A percentile compares a stretch with the other conserved stretches of the same genome.
Conservation (phyloP, 192 early-diverging fungal genomes). For the Linnemannia zychae region DNA sequence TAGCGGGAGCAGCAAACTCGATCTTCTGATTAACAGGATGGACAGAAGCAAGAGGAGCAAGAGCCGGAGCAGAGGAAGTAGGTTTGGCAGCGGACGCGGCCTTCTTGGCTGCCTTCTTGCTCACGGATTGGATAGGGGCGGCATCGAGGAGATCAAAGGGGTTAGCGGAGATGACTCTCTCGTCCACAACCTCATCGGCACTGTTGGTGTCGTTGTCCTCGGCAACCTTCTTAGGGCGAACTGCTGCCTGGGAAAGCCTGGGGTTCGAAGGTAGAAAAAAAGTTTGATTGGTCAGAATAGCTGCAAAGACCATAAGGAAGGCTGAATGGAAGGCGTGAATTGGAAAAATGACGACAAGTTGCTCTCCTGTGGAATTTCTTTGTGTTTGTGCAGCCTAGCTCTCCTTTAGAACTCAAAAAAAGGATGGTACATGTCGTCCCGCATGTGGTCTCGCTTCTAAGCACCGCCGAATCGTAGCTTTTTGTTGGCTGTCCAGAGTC, state of each 20-base stretch:
- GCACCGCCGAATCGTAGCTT: no score
- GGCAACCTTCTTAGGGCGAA: constrained; percentile 42
- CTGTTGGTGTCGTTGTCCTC: constrained; percentile 25
- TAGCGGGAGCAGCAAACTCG: constrained; percentile 4
- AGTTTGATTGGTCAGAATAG: constrained; percentile 4
- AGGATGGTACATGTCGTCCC: no score
- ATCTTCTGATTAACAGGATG: not conserved
- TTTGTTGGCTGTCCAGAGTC: no score
- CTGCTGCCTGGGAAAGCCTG: constrained; percentile 30
- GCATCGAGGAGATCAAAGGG: constrained; percentile 49
- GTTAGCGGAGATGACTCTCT: constrained; percentile 47
- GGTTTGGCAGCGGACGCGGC: constrained; percentile 5
- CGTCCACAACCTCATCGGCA: constrained; percentile 26
- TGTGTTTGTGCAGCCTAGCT: no score
- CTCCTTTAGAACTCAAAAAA: no score
- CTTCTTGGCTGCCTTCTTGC: constrained; percentile 45
- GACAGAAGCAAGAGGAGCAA: constrained; percentile 9
- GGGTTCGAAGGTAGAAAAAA: not conserved
- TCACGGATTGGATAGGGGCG: constrained; percentile 20
- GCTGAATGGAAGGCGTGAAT: no score
- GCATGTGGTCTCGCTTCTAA: no score
- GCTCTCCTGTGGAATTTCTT: not conserved
- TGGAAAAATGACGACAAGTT: not conserved
- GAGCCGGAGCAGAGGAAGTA: not conserved
- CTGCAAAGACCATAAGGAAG: not conserved